Evolutionary conservation across 108 stramenopile species (phyloP).

Genomic region (Stephanodiscus minutulus): DNA sequence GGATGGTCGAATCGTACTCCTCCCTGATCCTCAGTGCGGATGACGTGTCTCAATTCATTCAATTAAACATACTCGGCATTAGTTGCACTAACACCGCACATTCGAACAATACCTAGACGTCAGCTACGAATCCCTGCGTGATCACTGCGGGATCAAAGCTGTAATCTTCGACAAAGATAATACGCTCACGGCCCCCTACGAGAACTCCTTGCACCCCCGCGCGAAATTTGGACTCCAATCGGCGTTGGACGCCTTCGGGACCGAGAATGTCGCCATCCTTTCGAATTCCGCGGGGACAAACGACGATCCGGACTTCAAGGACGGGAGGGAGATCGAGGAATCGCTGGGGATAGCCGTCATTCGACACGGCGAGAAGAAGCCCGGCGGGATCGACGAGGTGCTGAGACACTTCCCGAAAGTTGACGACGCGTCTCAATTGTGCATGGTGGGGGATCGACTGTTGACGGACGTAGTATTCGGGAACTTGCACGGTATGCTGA

Average conservation of each 20-base stretch:
- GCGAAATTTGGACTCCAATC: conserved; percentile 62
- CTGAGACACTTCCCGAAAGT: conserved; percentile 77
- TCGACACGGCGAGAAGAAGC: conserved; percentile 91
- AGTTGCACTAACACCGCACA: not conserved
- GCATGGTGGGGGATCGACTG: conserved; percentile 93
- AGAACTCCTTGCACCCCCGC: conserved; percentile 63
- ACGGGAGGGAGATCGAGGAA: conserved; percentile 77
- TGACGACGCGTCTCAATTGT: conserved; percentile 70
- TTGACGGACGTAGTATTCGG: conserved; percentile 95
- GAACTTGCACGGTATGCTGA: conserved; percentile 93
- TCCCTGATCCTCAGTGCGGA: too few species aligned
- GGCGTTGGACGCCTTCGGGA: conserved; percentile 79
- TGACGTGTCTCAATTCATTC: not conserved
- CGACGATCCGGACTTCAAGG: conserved; percentile 81
- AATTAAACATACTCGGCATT: not conserved
- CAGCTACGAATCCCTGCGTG: conserved; percentile 73
- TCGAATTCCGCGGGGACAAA: conserved; percentile 93
- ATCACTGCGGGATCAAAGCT: conserved; percentile 76
- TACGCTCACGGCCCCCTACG: conserved; percentile 93
- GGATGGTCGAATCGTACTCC: not conserved
- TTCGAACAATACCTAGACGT: conserved; percentile 52
- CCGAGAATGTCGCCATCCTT: conserved; percentile 79
- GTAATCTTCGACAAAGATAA: conserved; percentile 95
- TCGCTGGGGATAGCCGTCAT: conserved; percentile 87
- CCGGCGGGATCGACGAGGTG: conserved; percentile 84